Evolutionary conservation across 2,329 filamentous ascomycete genomes (phyloP).

Genomic region (Aureobasidium sp.): DNA sequence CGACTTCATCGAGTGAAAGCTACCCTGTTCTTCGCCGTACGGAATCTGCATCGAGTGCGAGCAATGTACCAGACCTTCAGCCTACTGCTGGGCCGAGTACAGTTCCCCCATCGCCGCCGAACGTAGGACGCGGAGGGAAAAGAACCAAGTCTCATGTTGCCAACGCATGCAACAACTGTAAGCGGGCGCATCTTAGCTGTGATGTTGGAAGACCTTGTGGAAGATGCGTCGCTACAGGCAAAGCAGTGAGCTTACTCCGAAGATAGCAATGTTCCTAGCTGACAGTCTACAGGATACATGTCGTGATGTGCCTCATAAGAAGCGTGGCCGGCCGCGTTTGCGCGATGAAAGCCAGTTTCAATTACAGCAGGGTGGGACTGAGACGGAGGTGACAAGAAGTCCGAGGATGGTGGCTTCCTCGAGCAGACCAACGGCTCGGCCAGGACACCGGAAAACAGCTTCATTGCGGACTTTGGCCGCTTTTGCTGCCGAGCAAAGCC

Average conservation of each 20-base stretch:
- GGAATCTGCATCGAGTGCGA: not conserved
- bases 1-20: slow-evolving; percentile 17
- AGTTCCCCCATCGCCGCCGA: slow-evolving; percentile 8
- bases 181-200: slow-evolving; percentile 67
- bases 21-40: slow-evolving; percentile 21
- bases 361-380: not conserved
- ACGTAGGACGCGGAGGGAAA: slow-evolving; percentile 21
- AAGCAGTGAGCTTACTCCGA: slow-evolving; percentile 43
- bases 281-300: slow-evolving; percentile 56
- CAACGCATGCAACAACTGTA: slow-evolving; percentile 79
- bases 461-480: slow-evolving; percentile 30
- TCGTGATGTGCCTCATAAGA: slow-evolving; percentile 80
- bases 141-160: slow-evolving; percentile 61
- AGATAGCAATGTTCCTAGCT: not conserved
- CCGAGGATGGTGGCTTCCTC: not conserved
- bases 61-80: slow-evolving; percentile 6
- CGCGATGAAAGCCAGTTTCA: slow-evolving; percentile 51
- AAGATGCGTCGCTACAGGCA: slow-evolving; percentile 69
- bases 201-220: slow-evolving; percentile 68
- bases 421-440: slow-evolving; percentile 22
- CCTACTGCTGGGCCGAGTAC: slow-evolving; percentile 14
- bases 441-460: slow-evolving; percentile 26
- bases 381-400: not conserved
- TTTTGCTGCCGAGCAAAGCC: slow-evolving; percentile 2
- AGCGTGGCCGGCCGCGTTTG: slow-evolving; percentile 68